phyloP scores from a whole-genome alignment of 805 yeast species.

The Candida michaelii region DNA sequence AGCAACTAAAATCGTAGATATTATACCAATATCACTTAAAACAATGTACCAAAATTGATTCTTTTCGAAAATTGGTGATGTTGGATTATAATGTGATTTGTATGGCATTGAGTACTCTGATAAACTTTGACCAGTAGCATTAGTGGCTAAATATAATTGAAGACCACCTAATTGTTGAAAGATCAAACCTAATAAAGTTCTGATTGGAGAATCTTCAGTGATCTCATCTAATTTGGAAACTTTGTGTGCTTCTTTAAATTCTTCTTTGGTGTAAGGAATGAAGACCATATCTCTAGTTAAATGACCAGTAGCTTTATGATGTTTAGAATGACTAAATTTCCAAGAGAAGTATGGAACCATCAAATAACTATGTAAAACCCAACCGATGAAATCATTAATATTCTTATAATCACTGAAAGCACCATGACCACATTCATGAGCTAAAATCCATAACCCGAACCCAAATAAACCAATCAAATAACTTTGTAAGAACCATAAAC shows the following conservation, averaged over 20 bases:
- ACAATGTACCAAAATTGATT: slow-evolving; percentile 56
- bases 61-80: slow-evolving; percentile 53
- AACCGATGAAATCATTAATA: slow-evolving; percentile 58
- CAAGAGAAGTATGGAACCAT: slow-evolving; percentile 63
- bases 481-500: slow-evolving; percentile 55
- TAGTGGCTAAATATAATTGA: slow-evolving; percentile 48
- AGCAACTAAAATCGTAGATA: slow-evolving; percentile 42
- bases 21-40: slow-evolving; percentile 56
- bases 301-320: slow-evolving; percentile 65
- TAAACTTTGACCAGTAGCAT: slow-evolving; percentile 54
- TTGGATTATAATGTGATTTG: slow-evolving; percentile 55
- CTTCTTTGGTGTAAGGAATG: slow-evolving; percentile 53
- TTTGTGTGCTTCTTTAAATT: slow-evolving; percentile 33
- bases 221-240: slow-evolving; percentile 43
- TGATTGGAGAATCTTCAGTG: slow-evolving; percentile 56
- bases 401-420: slow-evolving; percentile 56
- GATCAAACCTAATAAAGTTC: slow-evolving; percentile 40
- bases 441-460: slow-evolving; percentile 61
- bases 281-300: slow-evolving; percentile 60
- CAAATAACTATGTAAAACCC: slow-evolving; percentile 58
- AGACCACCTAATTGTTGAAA: slow-evolving; percentile 61
- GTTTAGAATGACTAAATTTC: slow-evolving; percentile 61
- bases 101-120: slow-evolving; percentile 42
- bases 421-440: slow-evolving; percentile 66
- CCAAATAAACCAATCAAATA: slow-evolving; percentile 53